Evolutionary conservation across 768 basidiomycete genomes (phyloP), one percentile per base, ranked within the genome.

Genomic region (Lentinula boryana): DNA sequence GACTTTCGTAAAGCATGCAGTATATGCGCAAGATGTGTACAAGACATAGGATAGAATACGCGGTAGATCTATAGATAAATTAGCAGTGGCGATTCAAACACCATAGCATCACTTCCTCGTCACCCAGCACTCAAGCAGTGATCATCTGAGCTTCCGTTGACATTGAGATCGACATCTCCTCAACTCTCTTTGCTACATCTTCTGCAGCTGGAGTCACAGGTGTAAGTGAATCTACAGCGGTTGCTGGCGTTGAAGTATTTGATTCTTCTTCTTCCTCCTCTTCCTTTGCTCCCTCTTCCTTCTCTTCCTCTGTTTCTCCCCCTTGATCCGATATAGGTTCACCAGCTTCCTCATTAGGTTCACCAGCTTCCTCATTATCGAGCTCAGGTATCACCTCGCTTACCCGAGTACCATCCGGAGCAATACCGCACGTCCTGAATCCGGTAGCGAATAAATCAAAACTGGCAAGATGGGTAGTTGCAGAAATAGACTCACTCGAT

Each of bases 341-440:
- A 31, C 8, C 46, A 21, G n/a, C n/a, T n/a, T n/a, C n/a, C 27
- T 27, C 3, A 3, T 27, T 27, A 27, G 27, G 27, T 27, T 48
- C 21, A n/a, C n/a, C 46, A 9, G 12, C 16, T 51, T 51, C 50
- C 31, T 51, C 27, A 4, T 9, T 23, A 36, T 35, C 57, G 8
- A 58, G 31, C 10, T 58, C 57, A 15, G 23, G 40, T 5, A 56
- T 40, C 2, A 56, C 27, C 23, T 68, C 69, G 36, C 68, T 68
- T 16, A 76, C 63, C 6, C 85, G 75, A 0, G 83, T 80, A 10
- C 85, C 85, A 35, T 86, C 85, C 18, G 79, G 69, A 10, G 81
- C 77, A 38, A 86, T 79, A 13, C 80, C 79, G 67, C 84, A 86
- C 38, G 81, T 78, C 4, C 84, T 86, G 59, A 0, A n/a, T 38